phyloP scores from a whole-genome alignment of 768 basidiomycete genomes.

The Russula lepida region DNA sequence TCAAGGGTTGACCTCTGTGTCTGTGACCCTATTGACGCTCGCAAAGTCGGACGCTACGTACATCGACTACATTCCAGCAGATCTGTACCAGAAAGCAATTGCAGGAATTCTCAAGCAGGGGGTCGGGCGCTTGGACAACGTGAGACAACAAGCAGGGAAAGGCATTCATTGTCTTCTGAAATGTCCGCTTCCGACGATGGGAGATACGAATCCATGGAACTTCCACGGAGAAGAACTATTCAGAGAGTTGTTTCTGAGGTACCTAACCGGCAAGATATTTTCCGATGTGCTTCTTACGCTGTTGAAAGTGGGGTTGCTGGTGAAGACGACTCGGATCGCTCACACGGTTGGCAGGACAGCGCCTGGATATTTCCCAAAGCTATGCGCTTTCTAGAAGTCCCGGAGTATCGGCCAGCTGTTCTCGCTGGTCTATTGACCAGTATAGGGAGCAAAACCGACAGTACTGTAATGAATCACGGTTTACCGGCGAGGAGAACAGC shows the following conservation, averaged over 20 bases:
- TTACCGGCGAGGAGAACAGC: conserved; percentile 9
- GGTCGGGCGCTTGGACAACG: conserved; percentile 84
- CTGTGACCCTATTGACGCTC: conserved; percentile 42
- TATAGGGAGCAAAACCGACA: conserved; percentile 75
- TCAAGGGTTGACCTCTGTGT: conserved; percentile 48
- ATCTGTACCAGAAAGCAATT: conserved; percentile 47
- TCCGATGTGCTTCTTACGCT: background rate
- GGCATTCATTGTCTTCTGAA: conserved; percentile 46
- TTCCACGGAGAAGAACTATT: conserved; percentile 42
- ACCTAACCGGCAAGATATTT: conserved; percentile 18
- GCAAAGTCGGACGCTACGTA: conserved; percentile 39
- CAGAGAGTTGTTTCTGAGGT: conserved; percentile 47
- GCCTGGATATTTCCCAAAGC: conserved; percentile 68
- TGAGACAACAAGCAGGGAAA: conserved; percentile 71
- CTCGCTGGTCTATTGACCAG: conserved; percentile 71
- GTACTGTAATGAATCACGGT: conserved; percentile 51
- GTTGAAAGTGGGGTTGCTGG: conserved; percentile 24
- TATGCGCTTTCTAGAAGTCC: conserved; percentile 54
- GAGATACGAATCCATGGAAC: conserved; percentile 40
- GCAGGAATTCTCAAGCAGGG: conserved; percentile 79
- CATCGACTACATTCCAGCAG: conserved; percentile 50
- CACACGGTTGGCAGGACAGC: conserved; percentile 57
- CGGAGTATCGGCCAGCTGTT: conserved; percentile 51
- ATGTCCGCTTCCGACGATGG: conserved; percentile 36
- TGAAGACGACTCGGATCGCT: conserved; percentile 22